Evolutionary conservation across 2,329 filamentous ascomycete species (phyloP).

Genomic region (Venturia pyrina): DNA sequence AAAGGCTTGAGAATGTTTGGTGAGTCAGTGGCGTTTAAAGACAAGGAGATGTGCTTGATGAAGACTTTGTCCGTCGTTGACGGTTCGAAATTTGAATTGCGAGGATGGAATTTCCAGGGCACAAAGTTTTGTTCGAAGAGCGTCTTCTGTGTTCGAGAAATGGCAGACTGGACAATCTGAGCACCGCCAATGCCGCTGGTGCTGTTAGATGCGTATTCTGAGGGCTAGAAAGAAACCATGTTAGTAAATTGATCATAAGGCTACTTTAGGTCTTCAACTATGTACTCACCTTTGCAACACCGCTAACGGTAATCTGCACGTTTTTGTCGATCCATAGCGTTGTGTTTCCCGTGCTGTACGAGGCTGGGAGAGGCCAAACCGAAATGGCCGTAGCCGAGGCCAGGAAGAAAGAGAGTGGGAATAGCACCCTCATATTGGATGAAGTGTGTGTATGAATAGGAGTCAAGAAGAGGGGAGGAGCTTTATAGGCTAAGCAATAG

Average conservation of each 20-base stretch:
- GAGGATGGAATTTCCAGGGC: constrained; percentile 67
- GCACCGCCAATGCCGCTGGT: neutral
- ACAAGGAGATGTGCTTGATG: constrained; percentile 51
- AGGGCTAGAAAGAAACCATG: neutral
- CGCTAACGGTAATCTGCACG: constrained; percentile 29
- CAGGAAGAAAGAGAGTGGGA: neutral
- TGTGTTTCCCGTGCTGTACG: constrained; percentile 27
- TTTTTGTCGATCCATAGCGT: constrained; percentile 30
- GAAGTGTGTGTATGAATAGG: neutral
- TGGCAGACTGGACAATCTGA: constrained; percentile 37
- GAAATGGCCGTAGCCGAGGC: constrained; percentile 22
- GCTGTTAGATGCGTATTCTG: neutral
- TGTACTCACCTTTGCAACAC: constrained; percentile 16
- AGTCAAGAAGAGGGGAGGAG: neutral
- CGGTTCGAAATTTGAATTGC: constrained; percentile 58
- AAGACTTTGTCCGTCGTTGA: constrained; percentile 34
- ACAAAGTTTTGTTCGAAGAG: constrained; percentile 62
- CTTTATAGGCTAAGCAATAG: neutral
- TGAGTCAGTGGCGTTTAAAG: constrained; percentile 47
- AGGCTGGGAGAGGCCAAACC: constrained; percentile 33
- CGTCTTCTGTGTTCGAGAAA: constrained; percentile 46
- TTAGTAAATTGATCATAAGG: neutral
- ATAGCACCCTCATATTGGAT: neutral
- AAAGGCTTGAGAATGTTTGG: constrained; percentile 48
- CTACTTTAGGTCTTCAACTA: neutral